Base-by-base conservation (phyloP, 176 grass and related monocot species). In the Zea luxurians region DNA sequence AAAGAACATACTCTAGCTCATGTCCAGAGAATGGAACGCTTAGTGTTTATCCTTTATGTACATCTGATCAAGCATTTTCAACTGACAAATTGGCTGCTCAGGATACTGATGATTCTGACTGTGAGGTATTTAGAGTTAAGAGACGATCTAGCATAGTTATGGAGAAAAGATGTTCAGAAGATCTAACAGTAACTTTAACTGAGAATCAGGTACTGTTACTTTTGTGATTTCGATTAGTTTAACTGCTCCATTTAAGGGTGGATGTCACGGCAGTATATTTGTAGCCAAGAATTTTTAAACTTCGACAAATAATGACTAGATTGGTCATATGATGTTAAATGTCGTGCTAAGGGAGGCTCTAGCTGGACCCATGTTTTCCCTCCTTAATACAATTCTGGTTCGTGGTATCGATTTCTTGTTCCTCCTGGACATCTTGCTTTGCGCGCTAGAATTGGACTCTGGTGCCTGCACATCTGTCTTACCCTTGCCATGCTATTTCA, bases 21-120 rank as follows among this genome's bases (percentile, higher is more conserved):
- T 71, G 62, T 79, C 82, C 67, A 69, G 70, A 78, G 17, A 75
- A 79, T 70, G 55, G 53, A 82, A 80, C 27, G 6, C 46, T 57
- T 17, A 78, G 78, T 70, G 63, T 73, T 61, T 71, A 81, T 52
- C 57, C 46, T 80, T 76, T 41, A 36, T 52, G 63, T 78, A 61
- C 65, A 27, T 27, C 27, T 75, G 75, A 83, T 61, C 81, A 73
- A 83, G 80, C 77, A 65, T 27, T 27, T 1, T 27, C 27, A 27
- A 27, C 27, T 27, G 27, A 27, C 27, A 27, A 27, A 27, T 78
- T 70, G 37, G 63, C 47, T 89, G 45, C 73, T 35, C 83, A 86
- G 83, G 92, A 95, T n/a, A 84, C 76, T 76, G 89, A 91, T 86
- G 87, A 99, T 86, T 98, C 90, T 81, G 96, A 99, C 57, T 87